These are phyloP conservation scores for Verticillium zaregamsianum DNA, from an alignment of 2,329 filamentous ascomycete species.

Conservation along the genomic window DNA sequence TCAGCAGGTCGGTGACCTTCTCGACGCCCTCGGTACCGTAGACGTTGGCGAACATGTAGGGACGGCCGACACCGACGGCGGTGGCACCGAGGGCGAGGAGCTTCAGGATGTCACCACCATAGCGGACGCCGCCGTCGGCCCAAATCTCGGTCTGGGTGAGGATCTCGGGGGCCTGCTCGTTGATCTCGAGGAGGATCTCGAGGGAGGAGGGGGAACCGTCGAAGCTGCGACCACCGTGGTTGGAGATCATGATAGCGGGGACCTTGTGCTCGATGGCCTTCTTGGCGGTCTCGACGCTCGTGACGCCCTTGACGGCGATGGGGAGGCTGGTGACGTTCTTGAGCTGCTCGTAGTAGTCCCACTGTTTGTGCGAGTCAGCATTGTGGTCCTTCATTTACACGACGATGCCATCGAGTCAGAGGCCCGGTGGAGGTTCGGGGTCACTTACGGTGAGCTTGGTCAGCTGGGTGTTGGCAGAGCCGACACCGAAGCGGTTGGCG, in stretches of 20 bases:
- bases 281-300: constrained; percentile 29
- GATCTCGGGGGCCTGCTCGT: constrained; percentile 29
- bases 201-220: constrained; percentile 32
- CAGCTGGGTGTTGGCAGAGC: constrained; percentile 22
- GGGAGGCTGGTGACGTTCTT: constrained; percentile 30
- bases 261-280: constrained; percentile 27
- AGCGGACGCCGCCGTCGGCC: constrained; percentile 38
- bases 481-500: constrained; percentile 32
- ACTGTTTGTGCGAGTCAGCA: constrained; percentile 12
- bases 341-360: constrained; percentile 32
- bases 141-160: constrained; percentile 34
- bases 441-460: constrained; percentile 8
- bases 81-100: constrained; percentile 38
- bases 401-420: not conserved
- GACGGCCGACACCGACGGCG: constrained; percentile 42
- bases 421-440: not conserved
- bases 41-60: constrained; percentile 49
- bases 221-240: constrained; percentile 39
- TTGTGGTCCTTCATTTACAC: not conserved
- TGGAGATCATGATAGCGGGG: constrained; percentile 34
- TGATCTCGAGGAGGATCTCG: constrained; percentile 34
- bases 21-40: constrained; percentile 45
- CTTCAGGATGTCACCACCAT: constrained; percentile 37
- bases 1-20: constrained; percentile 39
- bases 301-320: constrained; percentile 36